These are phyloP conservation scores for Pseudopithomyces chartarum DNA, from an alignment of 2,329 filamentous ascomycete species.

Conservation along the genomic window DNA sequence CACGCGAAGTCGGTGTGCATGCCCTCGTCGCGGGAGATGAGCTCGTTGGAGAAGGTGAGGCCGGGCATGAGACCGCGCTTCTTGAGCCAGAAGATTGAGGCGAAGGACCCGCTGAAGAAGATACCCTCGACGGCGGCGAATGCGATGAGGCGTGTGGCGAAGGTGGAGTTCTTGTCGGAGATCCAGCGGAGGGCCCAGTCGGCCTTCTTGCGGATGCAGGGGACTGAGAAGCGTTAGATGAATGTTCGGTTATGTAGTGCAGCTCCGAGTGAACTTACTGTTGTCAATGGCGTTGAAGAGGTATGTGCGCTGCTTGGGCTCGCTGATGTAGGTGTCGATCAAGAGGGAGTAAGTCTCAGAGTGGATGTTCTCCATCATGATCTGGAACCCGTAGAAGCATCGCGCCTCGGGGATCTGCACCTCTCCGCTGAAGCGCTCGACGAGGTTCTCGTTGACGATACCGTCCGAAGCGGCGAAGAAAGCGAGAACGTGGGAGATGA, in stretches of 20 bases:
- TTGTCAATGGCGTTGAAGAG: slow-evolving; percentile 99
- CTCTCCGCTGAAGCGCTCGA: slow-evolving; percentile 96
- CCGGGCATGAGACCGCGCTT: slow-evolving; percentile 99
- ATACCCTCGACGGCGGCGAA: slow-evolving; percentile 99
- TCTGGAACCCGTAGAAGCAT: slow-evolving; percentile 99
- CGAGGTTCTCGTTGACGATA: slow-evolving; percentile 99
- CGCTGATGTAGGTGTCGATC: slow-evolving; percentile 99
- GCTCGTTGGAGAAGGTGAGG: slow-evolving; percentile 98
- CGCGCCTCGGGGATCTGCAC: slow-evolving; percentile 97
- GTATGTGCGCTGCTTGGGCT: slow-evolving; percentile 89
- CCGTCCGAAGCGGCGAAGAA: slow-evolving; percentile 99
- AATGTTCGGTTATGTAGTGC: slow-evolving; percentile 2
- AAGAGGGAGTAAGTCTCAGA: slow-evolving; percentile 99
- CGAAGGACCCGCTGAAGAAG: slow-evolving; percentile 99
- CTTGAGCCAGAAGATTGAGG: slow-evolving; percentile 99
- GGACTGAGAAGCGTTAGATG: slow-evolving; percentile 63
- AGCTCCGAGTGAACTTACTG: slow-evolving; percentile 61
- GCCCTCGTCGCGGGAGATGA: slow-evolving; percentile 99
- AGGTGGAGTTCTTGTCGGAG: slow-evolving; percentile 88
- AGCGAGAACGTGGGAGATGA: slow-evolving; percentile 96
- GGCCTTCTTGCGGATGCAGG: slow-evolving; percentile 97
- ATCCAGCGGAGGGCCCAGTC: slow-evolving; percentile 98
- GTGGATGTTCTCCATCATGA: slow-evolving; percentile 99
- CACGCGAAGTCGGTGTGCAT: slow-evolving; percentile 99
- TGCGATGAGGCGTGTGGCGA: slow-evolving; percentile 91